These are phyloP conservation scores for Talaromyces sp. DNA, from an alignment of 2,329 filamentous ascomycete genomes.

Conservation along the genomic window DNA sequence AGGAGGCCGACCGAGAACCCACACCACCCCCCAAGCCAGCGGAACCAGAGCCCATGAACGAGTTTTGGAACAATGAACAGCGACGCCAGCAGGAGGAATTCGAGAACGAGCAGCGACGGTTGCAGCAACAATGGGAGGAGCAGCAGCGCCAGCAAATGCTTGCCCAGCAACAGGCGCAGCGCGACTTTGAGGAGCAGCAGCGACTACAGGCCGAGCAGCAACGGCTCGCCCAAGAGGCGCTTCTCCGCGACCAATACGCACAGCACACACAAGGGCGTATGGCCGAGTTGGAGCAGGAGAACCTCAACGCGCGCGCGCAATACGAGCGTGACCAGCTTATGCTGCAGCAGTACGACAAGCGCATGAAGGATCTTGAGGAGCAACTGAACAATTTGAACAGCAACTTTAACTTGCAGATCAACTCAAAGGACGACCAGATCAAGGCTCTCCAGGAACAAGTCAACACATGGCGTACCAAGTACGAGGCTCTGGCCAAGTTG, in stretches of 20 bases:
- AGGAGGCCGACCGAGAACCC: slow-evolving; percentile 64
- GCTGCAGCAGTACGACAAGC: slow-evolving; percentile 92
- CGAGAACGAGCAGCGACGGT: slow-evolving; percentile 82
- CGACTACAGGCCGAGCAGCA: slow-evolving; percentile 82
- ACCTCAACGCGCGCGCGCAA: slow-evolving; percentile 86
- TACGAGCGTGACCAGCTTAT: slow-evolving; percentile 97
- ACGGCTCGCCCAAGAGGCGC: slow-evolving; percentile 80
- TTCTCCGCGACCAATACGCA: slow-evolving; percentile 81
- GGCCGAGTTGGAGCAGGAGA: slow-evolving; percentile 91
- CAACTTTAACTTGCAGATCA: slow-evolving; percentile 78
- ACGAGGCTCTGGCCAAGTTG: slow-evolving; percentile 91
- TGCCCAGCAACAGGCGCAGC: slow-evolving; percentile 76
- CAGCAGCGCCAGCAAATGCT: slow-evolving; percentile 77
- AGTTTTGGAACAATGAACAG: slow-evolving; percentile 96
- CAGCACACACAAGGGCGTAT: slow-evolving; percentile 95
- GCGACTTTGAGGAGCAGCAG: slow-evolving; percentile 96
- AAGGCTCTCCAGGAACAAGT: slow-evolving; percentile 90
- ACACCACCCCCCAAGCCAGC: slow-evolving; percentile 62
- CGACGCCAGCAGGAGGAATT: slow-evolving; percentile 90
- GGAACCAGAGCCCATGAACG: slow-evolving; percentile 90
- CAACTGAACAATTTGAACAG: slow-evolving; percentile 77
- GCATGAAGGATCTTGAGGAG: slow-evolving; percentile 86
- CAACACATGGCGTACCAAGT: slow-evolving; percentile 96
- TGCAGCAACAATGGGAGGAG: slow-evolving; percentile 81
- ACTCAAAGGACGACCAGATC: slow-evolving; percentile 92